phyloP scores from a whole-genome alignment of 176 grass and related monocot genomes.

The Aegilops speltoides region DNA sequence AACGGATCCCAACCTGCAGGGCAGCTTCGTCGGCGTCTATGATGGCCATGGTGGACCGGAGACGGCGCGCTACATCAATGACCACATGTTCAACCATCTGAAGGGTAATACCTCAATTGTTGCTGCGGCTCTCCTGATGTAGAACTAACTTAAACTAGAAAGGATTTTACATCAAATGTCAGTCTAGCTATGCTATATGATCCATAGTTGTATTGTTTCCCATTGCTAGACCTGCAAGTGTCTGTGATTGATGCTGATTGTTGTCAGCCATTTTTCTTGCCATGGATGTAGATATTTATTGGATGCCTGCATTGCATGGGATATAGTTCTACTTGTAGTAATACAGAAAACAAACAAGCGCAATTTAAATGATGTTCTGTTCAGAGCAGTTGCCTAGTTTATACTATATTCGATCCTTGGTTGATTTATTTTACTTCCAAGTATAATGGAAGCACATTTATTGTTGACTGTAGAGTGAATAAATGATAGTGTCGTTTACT shows the following conservation, averaged over 20 bases:
- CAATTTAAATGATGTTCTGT: not conserved
- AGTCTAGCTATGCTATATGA: not conserved
- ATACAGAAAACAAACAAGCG: not conserved
- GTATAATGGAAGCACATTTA: not conserved
- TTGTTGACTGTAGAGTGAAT: slow-evolving; percentile 5
- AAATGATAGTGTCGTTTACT: not conserved
- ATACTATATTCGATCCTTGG: not conserved
- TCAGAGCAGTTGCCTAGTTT: not conserved
- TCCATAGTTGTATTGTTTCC: not conserved
- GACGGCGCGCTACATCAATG: slow-evolving; percentile 70
- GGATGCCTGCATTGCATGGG: slow-evolving; percentile 19
- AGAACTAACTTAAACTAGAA: not conserved
- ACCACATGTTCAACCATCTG: slow-evolving; percentile 68
- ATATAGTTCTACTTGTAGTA: not conserved
- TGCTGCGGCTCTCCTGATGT: not conserved
- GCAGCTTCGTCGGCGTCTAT: slow-evolving; percentile 78
- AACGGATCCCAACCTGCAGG: slow-evolving; percentile 41
- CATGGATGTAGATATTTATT: not conserved
- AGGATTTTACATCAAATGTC: slow-evolving; percentile 9
- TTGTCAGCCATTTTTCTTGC: not conserved
- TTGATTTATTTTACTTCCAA: not conserved
- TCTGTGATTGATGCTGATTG: not conserved
- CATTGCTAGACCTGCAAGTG: slow-evolving; percentile 16
- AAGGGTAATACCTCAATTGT: slow-evolving; percentile 46
- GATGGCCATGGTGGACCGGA: slow-evolving; percentile 88